A percentile compares a stretch with the other conserved stretches of the same genome.
phyloP scores from a whole-genome alignment of 345 rosid species.

The Xanthoceras sorbifolium region DNA sequence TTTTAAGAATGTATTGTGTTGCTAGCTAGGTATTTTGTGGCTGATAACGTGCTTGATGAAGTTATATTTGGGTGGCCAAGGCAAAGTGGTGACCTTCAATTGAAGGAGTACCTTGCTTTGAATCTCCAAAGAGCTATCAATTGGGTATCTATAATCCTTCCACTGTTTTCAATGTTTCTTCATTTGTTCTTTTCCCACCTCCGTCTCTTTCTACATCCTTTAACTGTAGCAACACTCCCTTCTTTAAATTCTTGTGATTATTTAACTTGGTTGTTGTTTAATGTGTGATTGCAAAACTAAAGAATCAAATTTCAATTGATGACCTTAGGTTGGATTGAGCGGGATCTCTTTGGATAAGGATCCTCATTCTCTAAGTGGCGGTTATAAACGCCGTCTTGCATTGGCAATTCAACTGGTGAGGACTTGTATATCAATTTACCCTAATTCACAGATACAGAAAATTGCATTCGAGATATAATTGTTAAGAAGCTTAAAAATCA shows the following conservation, averaged over 20 bases:
- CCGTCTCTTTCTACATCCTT: neutral
- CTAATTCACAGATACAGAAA: constrained; percentile 5
- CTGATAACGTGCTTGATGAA: constrained; percentile 86
- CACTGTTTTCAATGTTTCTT: constrained; percentile 8
- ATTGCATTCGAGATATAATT: no score
- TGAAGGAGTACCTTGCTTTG: constrained; percentile 63
- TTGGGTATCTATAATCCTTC: constrained; percentile 58
- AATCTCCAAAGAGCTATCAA: constrained; percentile 84
- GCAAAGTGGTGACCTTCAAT: constrained; percentile 59
- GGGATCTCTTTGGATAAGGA: constrained; percentile 79
- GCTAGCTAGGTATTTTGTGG: constrained; percentile 69
- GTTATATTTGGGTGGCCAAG: constrained; percentile 95
- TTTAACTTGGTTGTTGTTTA: constrained; percentile 3
- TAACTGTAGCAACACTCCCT: neutral
- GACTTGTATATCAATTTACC: constrained; percentile 16
- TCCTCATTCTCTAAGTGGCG: constrained; percentile 91
- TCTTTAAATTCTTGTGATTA: neutral
- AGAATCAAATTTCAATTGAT: constrained; percentile 15
- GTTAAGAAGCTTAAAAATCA: neutral
- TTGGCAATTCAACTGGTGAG: constrained; percentile 86
- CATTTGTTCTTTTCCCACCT: constrained; percentile 1
- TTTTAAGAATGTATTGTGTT: constrained; percentile 18
- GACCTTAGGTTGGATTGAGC: constrained; percentile 78
- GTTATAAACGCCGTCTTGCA: constrained; percentile 93
- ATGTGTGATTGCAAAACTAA: constrained; percentile 7